These are phyloP conservation scores for Daldinia concentrica DNA, from an alignment of 495 filamentous ascomycete species.

Conservation along the genomic window DNA sequence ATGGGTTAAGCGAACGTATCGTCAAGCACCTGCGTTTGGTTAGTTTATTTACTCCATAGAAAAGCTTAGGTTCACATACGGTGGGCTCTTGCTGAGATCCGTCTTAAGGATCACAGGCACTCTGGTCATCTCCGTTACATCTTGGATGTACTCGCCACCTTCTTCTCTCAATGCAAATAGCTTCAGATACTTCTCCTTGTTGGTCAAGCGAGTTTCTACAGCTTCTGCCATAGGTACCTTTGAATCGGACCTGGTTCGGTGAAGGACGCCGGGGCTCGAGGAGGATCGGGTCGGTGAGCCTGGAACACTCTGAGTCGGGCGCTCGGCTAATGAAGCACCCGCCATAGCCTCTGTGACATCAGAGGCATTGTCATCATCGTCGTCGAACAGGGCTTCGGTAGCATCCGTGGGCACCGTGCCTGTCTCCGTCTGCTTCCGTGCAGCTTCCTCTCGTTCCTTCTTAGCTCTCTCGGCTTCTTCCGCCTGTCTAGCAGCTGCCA, in stretches of 20 bases:
- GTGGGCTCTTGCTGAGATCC: slow-evolving; percentile 97
- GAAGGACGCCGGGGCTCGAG: slow-evolving; percentile 73
- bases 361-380: slow-evolving; percentile 88
- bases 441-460: slow-evolving; percentile 84
- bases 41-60: slow-evolving; percentile 46
- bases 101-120: slow-evolving; percentile 98
- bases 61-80: slow-evolving; percentile 69
- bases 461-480: slow-evolving; percentile 81
- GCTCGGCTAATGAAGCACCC: slow-evolving; percentile 84
- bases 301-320: slow-evolving; percentile 95
- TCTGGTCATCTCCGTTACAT: slow-evolving; percentile 95
- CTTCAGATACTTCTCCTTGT: slow-evolving; percentile 96
- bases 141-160: slow-evolving; percentile 95
- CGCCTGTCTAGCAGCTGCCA: slow-evolving; percentile 77
- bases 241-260: slow-evolving; percentile 90
- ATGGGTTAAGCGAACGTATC: slow-evolving; percentile 96
- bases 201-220: slow-evolving; percentile 79
- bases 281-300: slow-evolving; percentile 87
- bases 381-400: slow-evolving; percentile 91
- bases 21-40: slow-evolving; percentile 81
- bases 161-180: slow-evolving; percentile 91
- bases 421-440: slow-evolving; percentile 90
- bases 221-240: slow-evolving; percentile 80
- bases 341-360: slow-evolving; percentile 85
- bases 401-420: slow-evolving; percentile 89